Percentiles rank a stretch among this genome's conserved stretches.
phyloP scores from a whole-genome alignment of 306 rosid genomes.

The Quercus cerris region DNA sequence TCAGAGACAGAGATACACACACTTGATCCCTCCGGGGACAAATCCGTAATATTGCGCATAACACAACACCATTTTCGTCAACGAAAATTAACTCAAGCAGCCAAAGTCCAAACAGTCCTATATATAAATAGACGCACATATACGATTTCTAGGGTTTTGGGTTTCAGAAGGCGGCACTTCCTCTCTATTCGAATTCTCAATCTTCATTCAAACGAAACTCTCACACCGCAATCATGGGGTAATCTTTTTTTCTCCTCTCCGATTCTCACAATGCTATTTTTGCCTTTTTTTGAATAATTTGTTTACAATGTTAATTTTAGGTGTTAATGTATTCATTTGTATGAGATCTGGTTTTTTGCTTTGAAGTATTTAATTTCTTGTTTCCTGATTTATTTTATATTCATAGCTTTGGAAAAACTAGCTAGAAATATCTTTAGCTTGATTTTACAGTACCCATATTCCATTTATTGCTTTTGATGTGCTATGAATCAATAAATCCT shows the following conservation, averaged over 20 bases:
- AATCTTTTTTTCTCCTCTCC: neutral
- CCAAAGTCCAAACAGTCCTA: neutral
- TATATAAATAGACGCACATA: neutral
- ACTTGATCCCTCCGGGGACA: neutral
- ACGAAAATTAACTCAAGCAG: neutral
- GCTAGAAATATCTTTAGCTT: neutral
- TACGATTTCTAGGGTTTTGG: conserved; percentile 8
- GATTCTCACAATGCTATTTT: neutral
- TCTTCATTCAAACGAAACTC: conserved; percentile 9
- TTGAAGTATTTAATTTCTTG: neutral
- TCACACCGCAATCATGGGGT: conserved; percentile 48
- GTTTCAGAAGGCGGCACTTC: conserved; percentile 21
- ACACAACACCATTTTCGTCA: neutral
- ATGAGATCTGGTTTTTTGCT: neutral
- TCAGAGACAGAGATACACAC: no score
- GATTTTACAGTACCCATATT: neutral
- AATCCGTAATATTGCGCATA: neutral
- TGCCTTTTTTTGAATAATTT: neutral
- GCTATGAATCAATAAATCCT: no score
- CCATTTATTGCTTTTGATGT: neutral
- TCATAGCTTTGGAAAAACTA: neutral
- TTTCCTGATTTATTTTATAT: neutral
- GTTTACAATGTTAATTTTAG: neutral
- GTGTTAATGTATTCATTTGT: neutral
- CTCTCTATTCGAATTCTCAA: conserved; percentile 1